A percentile compares a stretch with the other conserved stretches of the same genome.
These are phyloP conservation scores for Mallotus japonicus DNA, from an alignment of 441 rosid species.

Conservation along the genomic window DNA sequence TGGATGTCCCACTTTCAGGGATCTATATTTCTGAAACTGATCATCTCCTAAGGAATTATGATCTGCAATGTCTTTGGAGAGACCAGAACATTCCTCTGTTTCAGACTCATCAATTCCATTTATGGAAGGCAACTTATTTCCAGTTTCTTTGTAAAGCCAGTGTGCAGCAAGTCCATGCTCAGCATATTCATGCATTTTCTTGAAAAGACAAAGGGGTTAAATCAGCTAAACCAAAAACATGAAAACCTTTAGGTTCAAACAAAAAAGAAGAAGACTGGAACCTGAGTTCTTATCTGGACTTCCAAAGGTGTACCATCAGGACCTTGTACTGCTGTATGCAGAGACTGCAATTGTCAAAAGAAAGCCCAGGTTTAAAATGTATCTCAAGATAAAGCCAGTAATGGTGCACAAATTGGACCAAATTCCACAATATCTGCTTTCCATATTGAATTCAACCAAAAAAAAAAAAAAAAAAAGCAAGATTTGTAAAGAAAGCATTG, in stretches of 20 bases:
- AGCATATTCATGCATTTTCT: constrained; percentile 82
- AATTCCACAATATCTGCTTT: too few species aligned
- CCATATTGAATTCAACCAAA: too few species aligned
- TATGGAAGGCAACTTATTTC: constrained; percentile 38
- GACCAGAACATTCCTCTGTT: constrained; percentile 37
- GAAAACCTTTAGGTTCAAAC: constrained; percentile 2
- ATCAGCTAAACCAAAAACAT: constrained; percentile 13
- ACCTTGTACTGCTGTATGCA: constrained; percentile 76
- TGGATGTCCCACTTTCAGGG: constrained; percentile 67
- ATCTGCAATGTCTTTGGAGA: constrained; percentile 41
- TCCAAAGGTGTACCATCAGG: constrained; percentile 74
- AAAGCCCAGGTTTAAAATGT: constrained; percentile 8
- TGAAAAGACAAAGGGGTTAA: constrained; percentile 19
- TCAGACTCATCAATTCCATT: constrained; percentile 49
- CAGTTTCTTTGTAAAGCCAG: constrained; percentile 83
- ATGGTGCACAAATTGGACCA: too few species aligned
- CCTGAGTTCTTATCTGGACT: constrained; percentile 87
- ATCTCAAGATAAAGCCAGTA: neutral
- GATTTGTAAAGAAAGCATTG: too few species aligned
- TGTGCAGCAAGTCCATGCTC: constrained; percentile 88
- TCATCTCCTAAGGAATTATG: constrained; percentile 34
- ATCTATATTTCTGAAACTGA: constrained; percentile 50
- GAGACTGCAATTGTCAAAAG: constrained; percentile 50
- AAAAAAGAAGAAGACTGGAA: constrained; percentile 22
- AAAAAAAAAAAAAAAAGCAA: too few species aligned